Evolutionary conservation across 371 early-diverging fungal genomes (phyloP).

Genomic region (Sporodiniella umbellata): DNA sequence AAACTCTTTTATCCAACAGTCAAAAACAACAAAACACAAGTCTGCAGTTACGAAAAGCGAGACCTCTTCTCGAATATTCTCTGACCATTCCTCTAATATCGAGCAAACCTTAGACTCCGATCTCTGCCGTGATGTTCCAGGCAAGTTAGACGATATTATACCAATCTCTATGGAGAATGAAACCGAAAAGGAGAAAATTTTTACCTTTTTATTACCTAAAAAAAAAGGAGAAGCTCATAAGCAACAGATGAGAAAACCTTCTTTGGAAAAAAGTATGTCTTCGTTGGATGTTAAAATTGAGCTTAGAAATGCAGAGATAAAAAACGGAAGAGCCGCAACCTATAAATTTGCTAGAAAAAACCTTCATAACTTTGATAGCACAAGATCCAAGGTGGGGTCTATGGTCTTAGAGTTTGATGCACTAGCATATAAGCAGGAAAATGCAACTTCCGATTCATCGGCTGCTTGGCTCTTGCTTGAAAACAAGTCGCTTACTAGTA

Average conservation of each 20-base stretch:
- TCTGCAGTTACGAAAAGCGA: constrained; percentile 24
- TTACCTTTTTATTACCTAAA: no score
- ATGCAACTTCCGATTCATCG: constrained; percentile 21
- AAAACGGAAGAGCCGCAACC: constrained; percentile 26
- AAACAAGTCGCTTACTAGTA: constrained; percentile 21
- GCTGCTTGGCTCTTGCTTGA: constrained; percentile 38
- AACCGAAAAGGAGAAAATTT: no score
- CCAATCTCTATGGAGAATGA: no score
- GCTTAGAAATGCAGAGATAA: background rate
- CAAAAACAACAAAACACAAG: constrained; percentile 18
- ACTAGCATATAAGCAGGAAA: constrained; percentile 27
- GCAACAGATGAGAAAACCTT: no score
- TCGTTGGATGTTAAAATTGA: no score
- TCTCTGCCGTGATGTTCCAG: no score
- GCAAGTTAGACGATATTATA: no score
- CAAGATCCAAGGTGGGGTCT: constrained; percentile 41
- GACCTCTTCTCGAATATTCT: constrained; percentile 18
- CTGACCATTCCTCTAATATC: background rate
- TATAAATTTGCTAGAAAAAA: constrained; percentile 33
- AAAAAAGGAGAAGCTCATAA: no score
- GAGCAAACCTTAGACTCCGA: background rate
- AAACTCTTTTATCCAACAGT: constrained; percentile 14
- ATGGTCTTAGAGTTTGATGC: constrained; percentile 51
- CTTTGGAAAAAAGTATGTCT: no score
- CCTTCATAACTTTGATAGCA: constrained; percentile 9